These are phyloP conservation scores for Phyllosticta citrichinensis DNA, from an alignment of 2,329 filamentous ascomycete species.

Conservation along the genomic window DNA sequence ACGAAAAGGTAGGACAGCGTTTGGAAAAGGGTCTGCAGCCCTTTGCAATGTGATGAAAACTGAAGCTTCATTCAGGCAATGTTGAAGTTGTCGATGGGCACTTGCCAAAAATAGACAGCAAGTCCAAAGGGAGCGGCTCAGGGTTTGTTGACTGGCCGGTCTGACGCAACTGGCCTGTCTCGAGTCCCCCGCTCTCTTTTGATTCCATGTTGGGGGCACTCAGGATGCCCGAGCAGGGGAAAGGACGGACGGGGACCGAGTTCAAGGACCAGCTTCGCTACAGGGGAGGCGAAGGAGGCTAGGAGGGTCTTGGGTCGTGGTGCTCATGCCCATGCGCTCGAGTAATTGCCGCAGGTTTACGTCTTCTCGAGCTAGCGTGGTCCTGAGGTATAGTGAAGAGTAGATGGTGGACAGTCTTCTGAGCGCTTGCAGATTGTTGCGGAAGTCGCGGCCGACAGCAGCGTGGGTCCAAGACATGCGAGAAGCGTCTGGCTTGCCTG, in stretches of 20 bases:
- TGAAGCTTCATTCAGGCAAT: background rate
- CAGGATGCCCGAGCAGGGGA: background rate
- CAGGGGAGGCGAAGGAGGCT: background rate
- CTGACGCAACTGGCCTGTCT: background rate
- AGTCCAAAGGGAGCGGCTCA: background rate
- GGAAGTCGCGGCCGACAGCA: background rate
- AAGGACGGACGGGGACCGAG: background rate
- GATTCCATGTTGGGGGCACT: background rate
- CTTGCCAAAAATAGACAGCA: background rate
- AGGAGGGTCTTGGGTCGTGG: background rate
- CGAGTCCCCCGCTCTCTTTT: background rate
- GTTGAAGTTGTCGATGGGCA: background rate
- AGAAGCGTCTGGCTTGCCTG: background rate
- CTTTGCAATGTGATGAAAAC: background rate
- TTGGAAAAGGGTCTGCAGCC: background rate
- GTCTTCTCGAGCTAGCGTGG: background rate
- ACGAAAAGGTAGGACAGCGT: background rate
- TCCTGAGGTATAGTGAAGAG: background rate
- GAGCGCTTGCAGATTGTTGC: background rate
- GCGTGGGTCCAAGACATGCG: background rate
- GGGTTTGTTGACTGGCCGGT: background rate
- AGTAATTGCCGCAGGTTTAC: background rate
- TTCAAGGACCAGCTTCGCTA: background rate
- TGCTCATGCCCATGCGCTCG: background rate
- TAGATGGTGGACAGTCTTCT: background rate